Evolutionary conservation across 2,329 filamentous ascomycete species (phyloP).

Genomic region (Sarocladium strictum): DNA sequence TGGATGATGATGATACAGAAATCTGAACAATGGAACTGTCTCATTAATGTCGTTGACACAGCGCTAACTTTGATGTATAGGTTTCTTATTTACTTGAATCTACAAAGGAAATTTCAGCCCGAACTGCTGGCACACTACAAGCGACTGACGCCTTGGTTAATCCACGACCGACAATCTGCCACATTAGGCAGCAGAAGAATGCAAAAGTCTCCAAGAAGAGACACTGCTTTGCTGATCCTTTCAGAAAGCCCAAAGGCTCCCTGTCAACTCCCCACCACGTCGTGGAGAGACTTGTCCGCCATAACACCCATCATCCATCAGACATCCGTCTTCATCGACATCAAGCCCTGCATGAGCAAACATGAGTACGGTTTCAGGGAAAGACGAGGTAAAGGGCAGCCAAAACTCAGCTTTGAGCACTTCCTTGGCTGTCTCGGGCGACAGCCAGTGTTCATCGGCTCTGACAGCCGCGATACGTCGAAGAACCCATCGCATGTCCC

Average conservation of each 20-base stretch:
- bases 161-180: no score
- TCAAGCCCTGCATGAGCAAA: slow-evolving; percentile 25
- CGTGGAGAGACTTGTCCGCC: not conserved
- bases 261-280: not conserved
- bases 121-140: no score
- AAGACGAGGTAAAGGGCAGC: slow-evolving; percentile 24
- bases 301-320: not conserved
- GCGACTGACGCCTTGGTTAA: no score
- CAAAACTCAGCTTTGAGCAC: slow-evolving; percentile 22
- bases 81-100: no score
- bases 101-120: no score
- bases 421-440: slow-evolving; percentile 13
- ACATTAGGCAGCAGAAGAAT: no score
- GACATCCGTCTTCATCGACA: slow-evolving; percentile 11
- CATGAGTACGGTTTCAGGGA: slow-evolving; percentile 20
- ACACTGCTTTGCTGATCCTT: no score
- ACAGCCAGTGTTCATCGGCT: slow-evolving; percentile 2
- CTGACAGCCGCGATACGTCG: slow-evolving; percentile 18
- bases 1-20: no score
- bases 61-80: no score
- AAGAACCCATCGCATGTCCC: slow-evolving; percentile 30
- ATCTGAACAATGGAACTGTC: no score
- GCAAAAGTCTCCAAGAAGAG: no score
- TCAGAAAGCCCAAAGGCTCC: not conserved
- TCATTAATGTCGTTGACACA: no score